A percentile compares a stretch with the other conserved stretches of the same genome.
These are phyloP conservation scores for Blastocystis sp. DNA, from an alignment of 352 stramenopile species.

Conservation along the genomic window DNA sequence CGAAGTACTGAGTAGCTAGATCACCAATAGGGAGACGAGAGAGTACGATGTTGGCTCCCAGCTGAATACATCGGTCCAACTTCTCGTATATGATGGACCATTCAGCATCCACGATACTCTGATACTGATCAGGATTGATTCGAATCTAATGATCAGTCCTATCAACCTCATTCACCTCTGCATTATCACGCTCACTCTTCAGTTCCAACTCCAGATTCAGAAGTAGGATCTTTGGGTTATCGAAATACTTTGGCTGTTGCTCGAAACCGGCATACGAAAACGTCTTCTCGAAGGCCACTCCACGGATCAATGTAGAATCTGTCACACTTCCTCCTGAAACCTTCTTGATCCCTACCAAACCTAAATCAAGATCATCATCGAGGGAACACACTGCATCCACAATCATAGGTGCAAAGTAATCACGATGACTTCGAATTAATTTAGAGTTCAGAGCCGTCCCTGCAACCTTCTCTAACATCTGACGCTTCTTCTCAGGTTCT, in stretches of 20 bases:
- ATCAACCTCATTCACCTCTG: conserved; percentile 74
- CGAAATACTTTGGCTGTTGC: conserved; percentile 95
- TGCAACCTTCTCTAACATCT: conserved; percentile 83
- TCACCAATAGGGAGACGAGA: conserved; percentile 88
- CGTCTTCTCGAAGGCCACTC: conserved; percentile 98
- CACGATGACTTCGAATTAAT: conserved; percentile 89
- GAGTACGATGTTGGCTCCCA: conserved; percentile 91
- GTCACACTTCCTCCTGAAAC: conserved; percentile 90
- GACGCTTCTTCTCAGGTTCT: conserved; percentile 67
- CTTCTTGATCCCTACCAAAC: conserved; percentile 93
- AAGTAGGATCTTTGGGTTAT: conserved; percentile 88
- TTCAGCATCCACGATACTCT: conserved; percentile 97
- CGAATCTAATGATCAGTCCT: conserved; percentile 66
- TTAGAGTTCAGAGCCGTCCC: conserved; percentile 96
- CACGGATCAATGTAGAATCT: conserved; percentile 90
- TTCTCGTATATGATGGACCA: conserved; percentile 99
- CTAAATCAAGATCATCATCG: conserved; percentile 73
- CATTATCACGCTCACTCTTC: conserved; percentile 97
- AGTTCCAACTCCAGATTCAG: conserved; percentile 97
- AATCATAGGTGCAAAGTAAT: conserved; percentile 95
- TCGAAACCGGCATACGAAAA: conserved; percentile 99
- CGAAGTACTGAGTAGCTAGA: conserved; percentile 98
- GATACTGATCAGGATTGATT: conserved; percentile 93
- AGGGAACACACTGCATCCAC: conserved; percentile 87
- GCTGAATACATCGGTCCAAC: conserved; percentile 76